These are phyloP conservation scores for Nemophila menziesii DNA, from an alignment of 257 asterid species.

Conservation along the genomic window DNA sequence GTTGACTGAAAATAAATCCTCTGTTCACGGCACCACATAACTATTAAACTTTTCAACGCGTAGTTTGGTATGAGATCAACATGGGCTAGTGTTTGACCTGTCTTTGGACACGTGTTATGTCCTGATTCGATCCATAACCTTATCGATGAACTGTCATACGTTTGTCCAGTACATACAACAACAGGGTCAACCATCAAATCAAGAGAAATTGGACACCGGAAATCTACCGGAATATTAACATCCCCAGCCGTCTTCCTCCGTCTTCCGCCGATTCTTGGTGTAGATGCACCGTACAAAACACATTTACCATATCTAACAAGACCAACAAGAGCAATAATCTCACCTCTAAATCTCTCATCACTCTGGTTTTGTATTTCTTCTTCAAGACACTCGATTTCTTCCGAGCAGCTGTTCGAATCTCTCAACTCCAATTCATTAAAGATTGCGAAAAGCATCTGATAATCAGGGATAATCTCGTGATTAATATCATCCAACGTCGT, in stretches of 20 bases:
- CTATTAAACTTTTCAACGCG: constrained; percentile 61
- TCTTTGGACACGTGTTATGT: constrained; percentile 79
- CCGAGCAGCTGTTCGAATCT: constrained; percentile 48
- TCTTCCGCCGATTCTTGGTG: constrained; percentile 32
- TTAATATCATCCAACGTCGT: constrained; percentile 54
- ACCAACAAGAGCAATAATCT: constrained; percentile 51
- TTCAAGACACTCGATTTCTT: constrained; percentile 64
- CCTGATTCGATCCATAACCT: constrained; percentile 70
- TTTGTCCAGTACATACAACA: constrained; percentile 83
- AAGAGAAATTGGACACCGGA: constrained; percentile 72
- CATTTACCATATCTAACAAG: constrained; percentile 81
- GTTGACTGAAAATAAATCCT: constrained; percentile 53
- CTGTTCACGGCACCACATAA: constrained; percentile 80
- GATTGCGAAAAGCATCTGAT: constrained; percentile 30
- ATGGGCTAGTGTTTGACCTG: constrained; percentile 64
- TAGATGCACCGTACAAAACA: constrained; percentile 77
- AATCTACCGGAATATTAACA: constrained; percentile 50
- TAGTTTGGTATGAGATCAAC: constrained; percentile 43
- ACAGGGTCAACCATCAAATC: constrained; percentile 82
- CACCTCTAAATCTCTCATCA: constrained; percentile 48
- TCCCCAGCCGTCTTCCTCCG: constrained; percentile 46
- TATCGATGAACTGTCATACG: constrained; percentile 61
- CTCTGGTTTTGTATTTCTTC: constrained; percentile 51
- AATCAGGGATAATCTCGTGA: constrained; percentile 56
- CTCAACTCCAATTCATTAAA: constrained; percentile 37